These are phyloP conservation scores for Backusella westeae DNA, from an alignment of 192 early-diverging fungal species.

Conservation along the genomic window DNA sequence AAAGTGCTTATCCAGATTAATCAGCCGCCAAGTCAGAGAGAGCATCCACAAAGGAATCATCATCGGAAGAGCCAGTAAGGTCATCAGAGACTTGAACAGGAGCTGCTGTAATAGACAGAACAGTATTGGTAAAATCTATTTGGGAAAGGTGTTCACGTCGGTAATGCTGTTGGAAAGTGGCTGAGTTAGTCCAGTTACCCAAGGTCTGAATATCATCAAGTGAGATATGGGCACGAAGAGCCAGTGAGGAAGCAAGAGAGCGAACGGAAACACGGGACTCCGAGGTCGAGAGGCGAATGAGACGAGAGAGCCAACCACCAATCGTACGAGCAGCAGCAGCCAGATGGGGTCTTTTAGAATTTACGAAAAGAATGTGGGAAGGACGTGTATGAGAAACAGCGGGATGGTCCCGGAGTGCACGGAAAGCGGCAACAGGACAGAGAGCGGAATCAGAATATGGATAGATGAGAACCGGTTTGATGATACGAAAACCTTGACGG, in stretches of 20 bases:
- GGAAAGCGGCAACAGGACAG: too few species aligned
- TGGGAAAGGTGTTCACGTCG: not conserved
- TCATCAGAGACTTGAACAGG: not conserved
- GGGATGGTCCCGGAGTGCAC: too few species aligned
- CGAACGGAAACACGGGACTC: not conserved
- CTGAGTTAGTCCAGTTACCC: conserved; percentile 3
- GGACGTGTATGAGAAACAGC: too few species aligned
- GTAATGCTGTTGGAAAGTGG: conserved; percentile 4
- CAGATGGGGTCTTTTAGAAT: too few species aligned
- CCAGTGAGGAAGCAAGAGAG: not conserved
- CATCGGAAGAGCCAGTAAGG: not conserved
- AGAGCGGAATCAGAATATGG: too few species aligned
- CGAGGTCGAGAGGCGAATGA: not conserved
- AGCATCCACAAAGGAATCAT: not conserved
- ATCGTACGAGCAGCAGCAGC: too few species aligned
- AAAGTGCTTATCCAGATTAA: not conserved
- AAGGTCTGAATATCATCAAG: too few species aligned
- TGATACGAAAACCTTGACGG: too few species aligned
- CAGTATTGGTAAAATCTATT: not conserved
- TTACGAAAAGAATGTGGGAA: too few species aligned
- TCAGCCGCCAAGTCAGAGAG: not conserved
- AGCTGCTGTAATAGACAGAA: not conserved
- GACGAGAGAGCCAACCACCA: not conserved
- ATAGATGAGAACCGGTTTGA: too few species aligned
- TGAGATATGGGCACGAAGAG: not conserved